These are phyloP conservation scores for Monosporozyma unispora DNA, from an alignment of 805 yeast species.

Conservation along the genomic window DNA sequence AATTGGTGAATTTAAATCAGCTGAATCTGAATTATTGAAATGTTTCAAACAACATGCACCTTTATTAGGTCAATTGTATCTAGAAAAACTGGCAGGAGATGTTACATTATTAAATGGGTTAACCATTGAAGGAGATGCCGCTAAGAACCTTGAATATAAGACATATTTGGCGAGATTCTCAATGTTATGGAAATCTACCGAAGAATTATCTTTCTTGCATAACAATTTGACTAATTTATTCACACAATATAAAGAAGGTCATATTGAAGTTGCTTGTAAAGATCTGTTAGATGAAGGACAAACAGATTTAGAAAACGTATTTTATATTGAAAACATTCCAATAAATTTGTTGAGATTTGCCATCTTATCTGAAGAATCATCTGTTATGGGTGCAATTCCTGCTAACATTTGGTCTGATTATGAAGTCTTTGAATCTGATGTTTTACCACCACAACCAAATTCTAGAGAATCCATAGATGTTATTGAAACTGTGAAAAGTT, in stretches of 20 bases:
- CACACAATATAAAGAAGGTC: constrained; percentile 8
- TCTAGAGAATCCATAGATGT: constrained; percentile 28
- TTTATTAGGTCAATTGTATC: constrained; percentile 27
- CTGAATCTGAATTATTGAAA: constrained; percentile 36
- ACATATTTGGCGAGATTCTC: constrained; percentile 52
- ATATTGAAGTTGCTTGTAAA: not conserved
- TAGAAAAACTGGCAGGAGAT: constrained; percentile 22
- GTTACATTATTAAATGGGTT: constrained; percentile 8
- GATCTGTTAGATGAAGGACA: not conserved
- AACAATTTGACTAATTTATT: constrained; percentile 32
- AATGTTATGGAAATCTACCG: constrained; percentile 44
- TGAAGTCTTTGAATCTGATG: constrained; percentile 62
- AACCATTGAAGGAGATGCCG: constrained; percentile 14
- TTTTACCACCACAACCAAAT: constrained; percentile 52
- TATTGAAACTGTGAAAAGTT: constrained; percentile 29
- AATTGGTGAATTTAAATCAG: constrained; percentile 35
- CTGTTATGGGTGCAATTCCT: constrained; percentile 65
- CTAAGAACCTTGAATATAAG: constrained; percentile 35
- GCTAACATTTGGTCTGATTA: constrained; percentile 48
- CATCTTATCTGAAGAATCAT: constrained; percentile 60
- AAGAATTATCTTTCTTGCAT: constrained; percentile 39
- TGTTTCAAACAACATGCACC: constrained; percentile 54
- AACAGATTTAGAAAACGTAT: constrained; percentile 10
- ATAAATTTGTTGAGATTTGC: constrained; percentile 57
- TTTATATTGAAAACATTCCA: constrained; percentile 37